Evolutionary conservation across 352 stramenopile genomes (phyloP).

Genomic region (Phytopythium mirpurense): DNA sequence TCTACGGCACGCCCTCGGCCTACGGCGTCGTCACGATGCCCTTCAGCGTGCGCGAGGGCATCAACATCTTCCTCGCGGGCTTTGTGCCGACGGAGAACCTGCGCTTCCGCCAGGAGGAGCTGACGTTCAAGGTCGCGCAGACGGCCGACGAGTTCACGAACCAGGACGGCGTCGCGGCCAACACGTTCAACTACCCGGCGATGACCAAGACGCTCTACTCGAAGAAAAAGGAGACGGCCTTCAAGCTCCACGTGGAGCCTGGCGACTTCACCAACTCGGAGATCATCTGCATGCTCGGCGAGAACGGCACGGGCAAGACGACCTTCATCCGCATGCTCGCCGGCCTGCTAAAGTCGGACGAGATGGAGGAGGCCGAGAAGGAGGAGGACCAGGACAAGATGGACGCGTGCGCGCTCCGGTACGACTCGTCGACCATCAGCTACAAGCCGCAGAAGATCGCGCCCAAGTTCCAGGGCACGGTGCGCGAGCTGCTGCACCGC

Average conservation of each 20-base stretch:
- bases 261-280: conserved; percentile 98
- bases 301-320: conserved; percentile 99
- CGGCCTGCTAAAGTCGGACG: conserved; percentile 97
- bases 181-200: conserved; percentile 93
- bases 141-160: conserved; percentile 83
- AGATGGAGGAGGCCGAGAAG: conserved; percentile 87
- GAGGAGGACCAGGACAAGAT: conserved; percentile 64
- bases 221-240: conserved; percentile 91
- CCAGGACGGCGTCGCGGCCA: conserved; percentile 86
- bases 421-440: conserved; percentile 83
- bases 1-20: conserved; percentile 97
- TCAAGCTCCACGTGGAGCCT: conserved; percentile 97
- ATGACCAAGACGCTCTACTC: conserved; percentile 99
- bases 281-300: conserved; percentile 98
- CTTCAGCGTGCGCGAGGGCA: conserved; percentile 98
- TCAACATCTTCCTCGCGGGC: conserved; percentile 99
- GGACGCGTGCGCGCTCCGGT: conserved; percentile 71
- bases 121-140: conserved; percentile 98
- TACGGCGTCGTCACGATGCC: conserved; percentile 99
- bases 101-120: conserved; percentile 97
- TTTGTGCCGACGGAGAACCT: conserved; percentile 99
- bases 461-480: conserved; percentile 92
- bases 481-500: conserved; percentile 97
- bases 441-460: conserved; percentile 99
- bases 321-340: conserved; percentile 99